Evolutionary conservation across 257 asterid species (phyloP).

Genomic region (Ocimum tenuiflorum): DNA sequence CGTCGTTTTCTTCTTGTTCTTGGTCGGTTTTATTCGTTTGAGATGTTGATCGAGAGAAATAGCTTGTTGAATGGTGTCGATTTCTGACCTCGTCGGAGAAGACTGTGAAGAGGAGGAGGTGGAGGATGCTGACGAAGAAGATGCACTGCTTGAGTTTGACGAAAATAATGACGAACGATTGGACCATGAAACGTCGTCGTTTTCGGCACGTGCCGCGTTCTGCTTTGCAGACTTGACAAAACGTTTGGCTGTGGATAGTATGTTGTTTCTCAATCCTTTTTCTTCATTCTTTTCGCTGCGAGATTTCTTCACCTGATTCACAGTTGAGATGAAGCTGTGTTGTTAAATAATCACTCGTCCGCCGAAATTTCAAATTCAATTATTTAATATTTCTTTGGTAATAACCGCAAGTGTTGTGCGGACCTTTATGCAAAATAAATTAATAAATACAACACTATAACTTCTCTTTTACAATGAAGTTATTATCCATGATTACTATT

Average conservation of each 20-base stretch:
- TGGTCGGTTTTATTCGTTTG: slow-evolving; percentile 2
- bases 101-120: slow-evolving; percentile 14
- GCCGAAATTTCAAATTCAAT: too few species aligned
- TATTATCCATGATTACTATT: too few species aligned
- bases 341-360: too few species aligned
- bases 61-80: not conserved
- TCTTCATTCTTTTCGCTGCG: slow-evolving; percentile 16
- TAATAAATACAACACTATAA: too few species aligned
- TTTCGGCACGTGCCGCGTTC: slow-evolving; percentile 14
- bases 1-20: too few species aligned
- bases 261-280: slow-evolving; percentile 14
- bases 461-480: too few species aligned
- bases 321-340: not conserved
- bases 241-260: slow-evolving; percentile 19
- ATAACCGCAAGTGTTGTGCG: too few species aligned
- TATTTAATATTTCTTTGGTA: too few species aligned
- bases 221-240: slow-evolving; percentile 16
- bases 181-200: slow-evolving; percentile 10
- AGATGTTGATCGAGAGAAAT: slow-evolving; percentile 18
- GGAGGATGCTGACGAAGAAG: slow-evolving; percentile 21
- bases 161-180: slow-evolving; percentile 29
- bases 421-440: too few species aligned
- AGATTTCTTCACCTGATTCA: slow-evolving; percentile 28
- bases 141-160: not conserved
- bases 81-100: slow-evolving; percentile 22